A percentile compares a stretch with the other conserved stretches of the same genome.
Evolutionary conservation across 257 asterid species (phyloP).

Genomic region (Gardenia jasminoides): DNA sequence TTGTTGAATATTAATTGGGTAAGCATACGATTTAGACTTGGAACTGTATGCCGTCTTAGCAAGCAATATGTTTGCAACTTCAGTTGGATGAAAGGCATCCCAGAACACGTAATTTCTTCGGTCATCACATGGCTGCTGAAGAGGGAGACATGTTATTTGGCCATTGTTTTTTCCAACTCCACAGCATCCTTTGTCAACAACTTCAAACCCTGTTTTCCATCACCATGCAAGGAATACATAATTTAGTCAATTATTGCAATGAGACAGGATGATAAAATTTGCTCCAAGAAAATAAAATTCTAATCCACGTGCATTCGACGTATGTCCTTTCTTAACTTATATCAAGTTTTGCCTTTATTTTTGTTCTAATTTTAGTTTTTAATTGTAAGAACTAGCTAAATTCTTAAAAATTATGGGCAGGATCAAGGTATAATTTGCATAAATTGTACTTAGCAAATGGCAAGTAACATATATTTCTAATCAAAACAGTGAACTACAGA

Average conservation of each 20-base stretch:
- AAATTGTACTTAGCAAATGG: no score
- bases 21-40: conserved; percentile 52
- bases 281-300: neutral
- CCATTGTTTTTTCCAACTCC: conserved; percentile 92
- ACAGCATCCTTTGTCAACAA: conserved; percentile 77
- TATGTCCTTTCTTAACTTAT: no score
- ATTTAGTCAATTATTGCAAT: neutral
- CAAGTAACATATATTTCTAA: no score
- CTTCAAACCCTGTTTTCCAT: conserved; percentile 62
- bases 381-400: no score
- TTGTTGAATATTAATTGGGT: conserved; percentile 80
- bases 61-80: conserved; percentile 70
- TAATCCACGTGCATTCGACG: no score
- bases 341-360: no score
- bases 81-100: conserved; percentile 96
- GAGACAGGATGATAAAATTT: neutral
- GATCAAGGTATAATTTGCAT: no score
- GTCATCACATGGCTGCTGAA: conserved; percentile 63
- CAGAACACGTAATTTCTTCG: conserved; percentile 64
- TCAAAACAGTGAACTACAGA: no score
- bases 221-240: neutral
- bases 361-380: no score
- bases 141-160: conserved; percentile 84
- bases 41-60: conserved; percentile 68
- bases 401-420: no score